Evolutionary conservation across 2,329 filamentous ascomycete species (phyloP), one percentile per base, ranked within the genome.

Genomic region (Phaeosphaeriaceae sp.): DNA sequence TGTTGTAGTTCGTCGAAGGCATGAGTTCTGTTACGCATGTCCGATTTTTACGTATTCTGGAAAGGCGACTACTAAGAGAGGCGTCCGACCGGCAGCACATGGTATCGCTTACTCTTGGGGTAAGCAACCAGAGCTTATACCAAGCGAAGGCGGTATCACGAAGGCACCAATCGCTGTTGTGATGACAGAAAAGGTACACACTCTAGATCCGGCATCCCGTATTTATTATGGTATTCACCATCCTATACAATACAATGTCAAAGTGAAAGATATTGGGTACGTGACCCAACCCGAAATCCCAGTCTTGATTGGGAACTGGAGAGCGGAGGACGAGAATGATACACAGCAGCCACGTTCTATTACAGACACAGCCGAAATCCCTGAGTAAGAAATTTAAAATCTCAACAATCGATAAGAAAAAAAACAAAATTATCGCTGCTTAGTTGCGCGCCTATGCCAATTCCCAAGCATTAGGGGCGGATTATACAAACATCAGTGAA

Each of bases 221-320:
- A 48, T 79, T 4, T 73, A 76, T 9, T 77, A 76, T 29, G 70
- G 67, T 2, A 77, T 77, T n/a, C 36, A 28, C 0, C 63, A 74
- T 50, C 73, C 72, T 0, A 71, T 79, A 20, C 73, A 79, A 42
- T 72, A 73, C 56, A 78, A 79, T 40, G 61, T 76, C 28, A 77
- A 74, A 46, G 73, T 77, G 4, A 72, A 74, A 26, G 66, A 75
- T 3, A 66, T 79, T 13, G 77, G 77, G 0, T 52, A 48, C 9
- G 65, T 79, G 3, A n/a, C n/a, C 6, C 1, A 2, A 8, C 23
- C 3, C 4, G 23, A 26, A 4, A 3, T 26, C 23, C 23, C 23
- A 11, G 3, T 6, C 11, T 26, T 26, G 23, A 26, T 26, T 8
- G 23, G 23, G 23, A 26, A 26, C 6, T 26, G 23, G 23, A 26